Evolutionary conservation across 768 basidiomycete species (phyloP).

Genomic region (Boletus sensibilis): DNA sequence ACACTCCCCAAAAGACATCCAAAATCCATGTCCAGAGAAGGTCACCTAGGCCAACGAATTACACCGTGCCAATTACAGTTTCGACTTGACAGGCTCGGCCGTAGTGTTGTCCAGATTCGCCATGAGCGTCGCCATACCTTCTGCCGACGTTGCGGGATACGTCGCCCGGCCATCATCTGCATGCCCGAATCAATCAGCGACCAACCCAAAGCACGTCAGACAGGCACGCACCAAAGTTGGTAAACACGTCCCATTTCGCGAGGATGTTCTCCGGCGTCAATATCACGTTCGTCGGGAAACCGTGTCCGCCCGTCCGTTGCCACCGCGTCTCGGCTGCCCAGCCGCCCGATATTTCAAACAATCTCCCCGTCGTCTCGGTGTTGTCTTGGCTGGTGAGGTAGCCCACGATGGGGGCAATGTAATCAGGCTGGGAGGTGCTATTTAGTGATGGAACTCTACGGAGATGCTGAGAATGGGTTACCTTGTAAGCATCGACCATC

Average conservation of each 20-base stretch:
- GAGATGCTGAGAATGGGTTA: conserved; percentile 21
- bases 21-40: not conserved
- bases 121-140: conserved; percentile 76
- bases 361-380: conserved; percentile 60
- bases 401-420: conserved; percentile 88
- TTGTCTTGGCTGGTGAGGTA: conserved; percentile 86
- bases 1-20: not conserved
- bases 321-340: conserved; percentile 93
- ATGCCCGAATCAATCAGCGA: not conserved
- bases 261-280: conserved; percentile 80
- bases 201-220: not conserved
- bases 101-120: conserved; percentile 50
- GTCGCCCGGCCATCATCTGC: conserved; percentile 81
- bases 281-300: conserved; percentile 77
- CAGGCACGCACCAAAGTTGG: conserved; percentile 66
- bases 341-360: conserved; percentile 89
- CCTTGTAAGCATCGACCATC: conserved; percentile 89
- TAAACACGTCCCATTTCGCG: conserved; percentile 79
- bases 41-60: not conserved
- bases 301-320: conserved; percentile 85
- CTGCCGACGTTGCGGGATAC: conserved; percentile 69
- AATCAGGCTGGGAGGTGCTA: conserved; percentile 63
- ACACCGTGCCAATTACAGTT: conserved; percentile 38
- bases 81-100: conserved; percentile 44
- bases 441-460: not conserved